Percentiles rank a stretch among this genome's conserved stretches.
These are phyloP conservation scores for Pyrus bretschneideri DNA, from an alignment of 306 rosid genomes.

Conservation along the genomic window DNA sequence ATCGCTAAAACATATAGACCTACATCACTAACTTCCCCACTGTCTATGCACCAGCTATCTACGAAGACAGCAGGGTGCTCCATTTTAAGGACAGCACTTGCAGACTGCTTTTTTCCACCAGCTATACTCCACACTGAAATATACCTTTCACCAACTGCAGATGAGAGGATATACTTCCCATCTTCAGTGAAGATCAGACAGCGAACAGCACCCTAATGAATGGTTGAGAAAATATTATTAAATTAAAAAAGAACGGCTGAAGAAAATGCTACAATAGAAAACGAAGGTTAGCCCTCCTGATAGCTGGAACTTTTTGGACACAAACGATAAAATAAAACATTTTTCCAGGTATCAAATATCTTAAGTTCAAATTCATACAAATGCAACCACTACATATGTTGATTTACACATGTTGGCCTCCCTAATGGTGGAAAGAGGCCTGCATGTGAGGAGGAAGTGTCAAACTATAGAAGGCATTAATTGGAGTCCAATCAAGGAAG, in stretches of 20 bases:
- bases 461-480: not conserved
- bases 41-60: slow-evolving; percentile 53
- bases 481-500: not conserved
- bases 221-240: slow-evolving; percentile 19
- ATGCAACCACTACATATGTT: not conserved
- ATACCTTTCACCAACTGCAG: slow-evolving; percentile 87
- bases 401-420: not conserved
- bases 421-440: not conserved
- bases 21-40: slow-evolving; percentile 32
- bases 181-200: slow-evolving; percentile 85
- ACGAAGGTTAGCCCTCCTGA: not conserved
- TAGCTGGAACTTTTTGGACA: not conserved
- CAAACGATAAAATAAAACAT: not conserved
- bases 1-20: slow-evolving; percentile 70
- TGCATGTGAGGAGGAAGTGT: not conserved
- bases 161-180: slow-evolving; percentile 72
- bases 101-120: slow-evolving; percentile 67
- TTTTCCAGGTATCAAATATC: not conserved
- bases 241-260: not conserved
- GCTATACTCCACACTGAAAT: slow-evolving; percentile 69
- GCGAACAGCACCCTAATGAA: slow-evolving; percentile 70
- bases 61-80: slow-evolving; percentile 87
- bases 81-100: slow-evolving; percentile 78
- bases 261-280: not conserved
- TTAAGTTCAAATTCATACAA: not conserved